Percentiles rank a stretch among this genome's conserved stretches.
These are phyloP conservation scores for Cladophialophora chaetospira DNA, from an alignment of 2,329 filamentous ascomycete species.

Conservation along the genomic window DNA sequence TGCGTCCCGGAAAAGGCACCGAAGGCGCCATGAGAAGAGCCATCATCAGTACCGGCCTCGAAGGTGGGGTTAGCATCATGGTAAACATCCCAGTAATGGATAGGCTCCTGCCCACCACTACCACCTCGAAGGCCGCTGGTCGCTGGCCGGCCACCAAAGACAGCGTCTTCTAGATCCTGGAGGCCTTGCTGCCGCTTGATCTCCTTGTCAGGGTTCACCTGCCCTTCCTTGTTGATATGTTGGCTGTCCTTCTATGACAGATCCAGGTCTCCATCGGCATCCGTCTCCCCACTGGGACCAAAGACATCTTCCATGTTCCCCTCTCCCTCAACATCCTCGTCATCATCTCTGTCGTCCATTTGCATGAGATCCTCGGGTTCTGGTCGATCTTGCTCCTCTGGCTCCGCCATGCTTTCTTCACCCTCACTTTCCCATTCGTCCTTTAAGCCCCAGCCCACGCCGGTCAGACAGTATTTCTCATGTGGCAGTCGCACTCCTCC, in stretches of 20 bases:
- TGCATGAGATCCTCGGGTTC: conserved; percentile 32
- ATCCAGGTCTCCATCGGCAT: conserved; percentile 44
- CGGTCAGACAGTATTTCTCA: conserved; percentile 63
- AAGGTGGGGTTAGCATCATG: too few species aligned
- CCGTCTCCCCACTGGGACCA: conserved; percentile 38
- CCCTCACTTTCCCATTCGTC: conserved; percentile 61
- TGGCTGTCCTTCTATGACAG: conserved; percentile 4
- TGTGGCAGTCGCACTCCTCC: conserved; percentile 62
- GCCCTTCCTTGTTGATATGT: too few species aligned
- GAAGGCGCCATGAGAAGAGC: too few species aligned
- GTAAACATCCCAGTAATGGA: not conserved
- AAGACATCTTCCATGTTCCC: conserved; percentile 38
- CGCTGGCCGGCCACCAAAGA: not conserved
- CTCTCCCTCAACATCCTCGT: conserved; percentile 33
- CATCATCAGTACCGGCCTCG: too few species aligned
- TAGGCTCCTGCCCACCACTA: not conserved
- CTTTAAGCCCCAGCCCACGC: conserved; percentile 58
- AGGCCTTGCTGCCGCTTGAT: not conserved
- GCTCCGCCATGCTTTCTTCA: conserved; percentile 44
- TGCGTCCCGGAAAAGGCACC: too few species aligned
- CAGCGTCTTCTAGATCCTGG: not conserved
- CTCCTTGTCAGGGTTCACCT: not conserved
- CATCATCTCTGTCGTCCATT: conserved; percentile 35
- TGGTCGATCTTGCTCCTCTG: conserved; percentile 25
- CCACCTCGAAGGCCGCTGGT: not conserved